These are phyloP conservation scores for Botrytis porri DNA, from an alignment of 2,329 filamentous ascomycete species.

Conservation along the genomic window DNA sequence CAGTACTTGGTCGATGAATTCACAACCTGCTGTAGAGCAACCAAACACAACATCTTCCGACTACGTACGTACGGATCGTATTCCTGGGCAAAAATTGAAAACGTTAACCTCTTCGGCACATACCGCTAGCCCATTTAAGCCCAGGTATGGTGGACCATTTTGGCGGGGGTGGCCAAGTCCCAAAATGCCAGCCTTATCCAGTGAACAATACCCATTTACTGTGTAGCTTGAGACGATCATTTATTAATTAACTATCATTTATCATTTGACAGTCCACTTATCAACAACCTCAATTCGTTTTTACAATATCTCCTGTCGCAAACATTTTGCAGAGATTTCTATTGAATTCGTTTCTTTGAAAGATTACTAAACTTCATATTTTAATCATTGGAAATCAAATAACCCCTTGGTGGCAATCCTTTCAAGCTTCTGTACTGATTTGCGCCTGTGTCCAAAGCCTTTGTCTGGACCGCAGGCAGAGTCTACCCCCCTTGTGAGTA, in stretches of 20 bases:
- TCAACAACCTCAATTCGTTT: not conserved
- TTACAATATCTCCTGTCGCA: not conserved
- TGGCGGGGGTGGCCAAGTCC: not conserved
- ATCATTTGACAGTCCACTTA: conserved; percentile 5
- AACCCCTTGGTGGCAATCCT: not conserved
- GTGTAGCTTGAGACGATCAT: not conserved
- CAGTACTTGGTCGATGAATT: no score
- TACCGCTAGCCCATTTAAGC: not conserved
- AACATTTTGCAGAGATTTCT: not conserved
- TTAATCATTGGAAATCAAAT: not conserved
- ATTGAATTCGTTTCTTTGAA: no score
- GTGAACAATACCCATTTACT: no score
- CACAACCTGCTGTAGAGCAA: no score
- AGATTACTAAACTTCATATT: not conserved
- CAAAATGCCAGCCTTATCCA: not conserved
- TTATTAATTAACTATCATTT: not conserved
- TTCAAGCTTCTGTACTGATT: not conserved
- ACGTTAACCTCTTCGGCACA: not conserved
- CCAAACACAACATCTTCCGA: no score
- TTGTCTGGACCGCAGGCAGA: not conserved
- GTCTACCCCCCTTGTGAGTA: not conserved
- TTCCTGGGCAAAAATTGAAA: no score
- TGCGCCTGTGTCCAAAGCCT: not conserved
- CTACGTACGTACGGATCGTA: no score
- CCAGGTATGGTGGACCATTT: not conserved